Percentiles rank a stretch among this genome's conserved stretches.
Conservation (phyloP, 768 basidiomycete genomes). For the Postia placenta region DNA sequence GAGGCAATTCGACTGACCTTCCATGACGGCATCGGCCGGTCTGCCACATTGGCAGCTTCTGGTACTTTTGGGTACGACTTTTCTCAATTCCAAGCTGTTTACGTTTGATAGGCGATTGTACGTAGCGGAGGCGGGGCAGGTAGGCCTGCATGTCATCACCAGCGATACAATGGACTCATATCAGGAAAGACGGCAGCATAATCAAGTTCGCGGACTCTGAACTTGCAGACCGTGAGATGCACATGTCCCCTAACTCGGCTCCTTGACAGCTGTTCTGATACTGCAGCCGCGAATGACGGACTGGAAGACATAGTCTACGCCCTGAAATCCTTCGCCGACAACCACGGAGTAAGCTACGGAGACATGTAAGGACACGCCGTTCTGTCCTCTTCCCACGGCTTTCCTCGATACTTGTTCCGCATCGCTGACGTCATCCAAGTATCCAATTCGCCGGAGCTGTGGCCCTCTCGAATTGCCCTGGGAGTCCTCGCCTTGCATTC, state of each 20-base stretch:
- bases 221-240: conserved; percentile 7
- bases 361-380: conserved; percentile 12
- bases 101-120: background rate
- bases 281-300: conserved; percentile 11
- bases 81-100: no score
- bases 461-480: conserved; percentile 17
- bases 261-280: background rate
- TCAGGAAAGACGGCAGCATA: conserved; percentile 14
- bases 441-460: conserved; percentile 25
- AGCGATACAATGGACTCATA: background rate
- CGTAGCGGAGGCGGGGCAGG: conserved; percentile 16
- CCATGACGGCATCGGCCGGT: conserved; percentile 23
- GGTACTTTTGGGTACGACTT: conserved; percentile 12
- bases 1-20: conserved; percentile 13
- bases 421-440: conserved; percentile 7
- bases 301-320: conserved; percentile 13
- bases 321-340: conserved; percentile 8
- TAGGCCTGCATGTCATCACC: background rate
- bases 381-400: background rate
- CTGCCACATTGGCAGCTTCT: background rate
- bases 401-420: background rate
- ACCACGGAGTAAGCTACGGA: conserved; percentile 11
- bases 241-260: background rate
- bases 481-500: conserved; percentile 16
- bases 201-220: conserved; percentile 13